These are phyloP conservation scores for Agastache rugosa DNA, from an alignment of 257 asterid species.

Conservation along the genomic window DNA sequence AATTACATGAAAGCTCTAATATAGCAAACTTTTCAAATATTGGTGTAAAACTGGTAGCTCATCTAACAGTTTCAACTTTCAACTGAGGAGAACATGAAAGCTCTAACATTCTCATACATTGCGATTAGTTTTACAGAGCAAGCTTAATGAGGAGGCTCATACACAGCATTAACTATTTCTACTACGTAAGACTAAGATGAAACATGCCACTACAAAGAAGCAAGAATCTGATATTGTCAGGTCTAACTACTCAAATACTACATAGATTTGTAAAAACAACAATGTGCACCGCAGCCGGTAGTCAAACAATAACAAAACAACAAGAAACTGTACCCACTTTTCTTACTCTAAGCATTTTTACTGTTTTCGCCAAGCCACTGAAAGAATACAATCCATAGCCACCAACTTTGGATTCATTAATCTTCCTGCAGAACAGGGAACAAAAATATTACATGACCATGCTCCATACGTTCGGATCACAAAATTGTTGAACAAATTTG, in stretches of 20 bases:
- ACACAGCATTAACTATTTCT: neutral
- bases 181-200: neutral
- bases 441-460: conserved; percentile 18
- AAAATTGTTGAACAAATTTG: neutral
- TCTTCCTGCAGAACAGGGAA: conserved; percentile 39
- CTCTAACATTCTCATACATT: neutral
- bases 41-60: neutral
- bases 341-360: conserved; percentile 33
- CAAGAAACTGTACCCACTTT: conserved; percentile 17
- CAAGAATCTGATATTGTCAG: conserved; percentile 19
- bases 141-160: neutral
- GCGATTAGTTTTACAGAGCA: neutral
- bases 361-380: conserved; percentile 23
- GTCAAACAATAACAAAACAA: conserved; percentile 20
- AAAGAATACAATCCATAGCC: conserved; percentile 18
- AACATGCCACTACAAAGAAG: conserved; percentile 7
- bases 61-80: no score
- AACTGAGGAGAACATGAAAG: neutral
- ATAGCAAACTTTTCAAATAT: neutral
- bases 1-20: neutral
- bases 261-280: neutral
- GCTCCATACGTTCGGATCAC: neutral
- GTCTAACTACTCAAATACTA: conserved; percentile 20
- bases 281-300: conserved; percentile 12
- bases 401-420: conserved; percentile 15